A percentile compares a stretch with the other conserved stretches of the same genome.
Conservation (phyloP, 2,329 filamentous ascomycete genomes). For the Rutstroemia sydowiana region DNA sequence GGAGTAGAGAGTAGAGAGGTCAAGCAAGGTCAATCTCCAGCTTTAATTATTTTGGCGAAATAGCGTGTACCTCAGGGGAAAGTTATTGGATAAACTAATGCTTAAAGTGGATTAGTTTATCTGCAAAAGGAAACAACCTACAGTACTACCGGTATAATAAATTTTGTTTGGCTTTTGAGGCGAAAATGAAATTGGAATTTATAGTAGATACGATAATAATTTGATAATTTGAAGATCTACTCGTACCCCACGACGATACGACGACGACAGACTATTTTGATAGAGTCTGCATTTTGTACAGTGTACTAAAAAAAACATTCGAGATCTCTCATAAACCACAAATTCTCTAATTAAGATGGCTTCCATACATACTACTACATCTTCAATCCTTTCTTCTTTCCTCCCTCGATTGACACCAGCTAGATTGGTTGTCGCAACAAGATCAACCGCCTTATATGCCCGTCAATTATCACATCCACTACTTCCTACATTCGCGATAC, state of each 20-base stretch:
- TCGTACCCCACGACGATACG: too few species aligned
- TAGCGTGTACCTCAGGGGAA: slow-evolving; percentile 10
- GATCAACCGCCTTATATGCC: slow-evolving; percentile 38
- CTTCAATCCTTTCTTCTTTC: slow-evolving; percentile 40
- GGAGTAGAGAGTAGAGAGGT: slow-evolving; percentile 19
- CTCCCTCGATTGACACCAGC: slow-evolving; percentile 46
- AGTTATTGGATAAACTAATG: slow-evolving; percentile 7
- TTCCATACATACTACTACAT: slow-evolving; percentile 34
- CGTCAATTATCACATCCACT: slow-evolving; percentile 40
- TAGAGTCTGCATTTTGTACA: background rate
- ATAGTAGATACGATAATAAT: too few species aligned
- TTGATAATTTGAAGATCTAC: background rate
- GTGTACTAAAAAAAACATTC: background rate
- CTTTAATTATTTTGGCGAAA: slow-evolving; percentile 11
- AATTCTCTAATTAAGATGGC: slow-evolving; percentile 36
- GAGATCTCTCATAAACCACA: background rate
- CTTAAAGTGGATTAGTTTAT: slow-evolving; percentile 6
- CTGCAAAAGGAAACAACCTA: slow-evolving; percentile 1
- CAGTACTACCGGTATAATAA: background rate
- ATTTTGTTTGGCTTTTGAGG: background rate
- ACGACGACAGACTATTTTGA: too few species aligned
- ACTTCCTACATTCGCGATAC: slow-evolving; percentile 50
- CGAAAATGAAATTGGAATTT: background rate
- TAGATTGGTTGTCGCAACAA: slow-evolving; percentile 35
- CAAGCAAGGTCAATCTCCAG: slow-evolving; percentile 7